A percentile compares a stretch with the other conserved stretches of the same genome.
Conservation (phyloP, 1,284 basidiomycete species). For the Ceratobasidium theobromae region DNA sequence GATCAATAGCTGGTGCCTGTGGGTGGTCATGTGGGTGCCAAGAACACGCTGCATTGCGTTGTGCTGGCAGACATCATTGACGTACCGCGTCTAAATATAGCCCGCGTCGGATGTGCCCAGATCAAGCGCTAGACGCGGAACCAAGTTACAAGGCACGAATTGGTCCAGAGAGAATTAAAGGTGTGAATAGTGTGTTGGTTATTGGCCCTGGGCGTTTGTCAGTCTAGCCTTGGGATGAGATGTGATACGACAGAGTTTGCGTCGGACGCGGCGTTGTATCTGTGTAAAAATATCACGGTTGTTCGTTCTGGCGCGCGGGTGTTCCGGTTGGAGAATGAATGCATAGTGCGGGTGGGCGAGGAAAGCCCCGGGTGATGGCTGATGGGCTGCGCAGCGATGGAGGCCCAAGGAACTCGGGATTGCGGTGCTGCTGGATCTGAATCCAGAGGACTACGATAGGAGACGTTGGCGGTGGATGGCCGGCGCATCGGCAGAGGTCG, state of each 20-base stretch:
- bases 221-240: constrained; percentile 34
- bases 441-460: constrained; percentile 37
- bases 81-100: no score
- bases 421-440: constrained; percentile 43
- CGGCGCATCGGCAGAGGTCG: constrained; percentile 19
- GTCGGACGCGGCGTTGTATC: constrained; percentile 48
- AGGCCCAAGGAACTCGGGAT: constrained; percentile 45
- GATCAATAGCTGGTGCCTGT: constrained; percentile 39
- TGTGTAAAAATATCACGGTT: constrained; percentile 47
- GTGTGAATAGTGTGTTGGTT: constrained; percentile 46
- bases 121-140: constrained; percentile 37
- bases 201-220: constrained; percentile 51
- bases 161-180: constrained; percentile 41
- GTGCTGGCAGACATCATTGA: no score
- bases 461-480: constrained; percentile 34
- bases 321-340: constrained; percentile 47
- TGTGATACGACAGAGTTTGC: constrained; percentile 45
- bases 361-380: no score
- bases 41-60: no score
- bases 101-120: constrained; percentile 26
- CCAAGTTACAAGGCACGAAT: constrained; percentile 40
- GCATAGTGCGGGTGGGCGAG: constrained; percentile 45
- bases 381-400: constrained; percentile 35
- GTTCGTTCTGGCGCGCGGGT: constrained; percentile 48
- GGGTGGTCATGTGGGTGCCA: constrained; percentile 6